A percentile compares a stretch with the other conserved stretches of the same genome.
Evolutionary conservation across 495 filamentous ascomycete species (phyloP).

Genomic region (Pyrenula aspistea): DNA sequence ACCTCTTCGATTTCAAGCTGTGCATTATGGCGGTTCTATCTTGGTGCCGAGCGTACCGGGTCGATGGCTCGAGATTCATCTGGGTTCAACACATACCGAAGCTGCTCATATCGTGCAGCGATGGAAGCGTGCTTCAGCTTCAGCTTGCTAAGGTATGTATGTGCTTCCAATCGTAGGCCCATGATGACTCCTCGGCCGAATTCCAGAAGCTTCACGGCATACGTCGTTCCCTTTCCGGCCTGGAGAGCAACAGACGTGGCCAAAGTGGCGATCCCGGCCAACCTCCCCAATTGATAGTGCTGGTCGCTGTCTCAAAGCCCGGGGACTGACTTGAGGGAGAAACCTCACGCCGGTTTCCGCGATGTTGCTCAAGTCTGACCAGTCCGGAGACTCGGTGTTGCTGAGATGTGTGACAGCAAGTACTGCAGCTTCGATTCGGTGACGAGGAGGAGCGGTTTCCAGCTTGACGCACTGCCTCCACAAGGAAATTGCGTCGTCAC

Average conservation of each 20-base stretch:
- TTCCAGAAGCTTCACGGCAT: background rate
- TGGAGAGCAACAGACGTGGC: background rate
- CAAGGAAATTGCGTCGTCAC: too few species aligned
- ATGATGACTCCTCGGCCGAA: constrained; percentile 9
- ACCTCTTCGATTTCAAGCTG: background rate
- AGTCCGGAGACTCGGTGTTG: too few species aligned
- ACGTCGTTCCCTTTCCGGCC: background rate
- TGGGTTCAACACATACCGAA: constrained; percentile 1
- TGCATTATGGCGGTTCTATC: background rate
- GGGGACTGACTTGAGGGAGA: too few species aligned
- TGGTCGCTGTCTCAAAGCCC: too few species aligned
- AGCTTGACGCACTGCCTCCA: too few species aligned
- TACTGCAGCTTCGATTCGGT: too few species aligned
- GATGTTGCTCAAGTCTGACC: too few species aligned
- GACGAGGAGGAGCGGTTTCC: too few species aligned
- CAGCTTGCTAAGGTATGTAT: constrained; percentile 8
- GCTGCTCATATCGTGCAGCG: constrained; percentile 4
- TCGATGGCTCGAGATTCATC: background rate
- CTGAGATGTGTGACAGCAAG: too few species aligned
- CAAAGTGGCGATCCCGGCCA: background rate
- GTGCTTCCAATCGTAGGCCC: constrained; percentile 6
- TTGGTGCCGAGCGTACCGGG: background rate
- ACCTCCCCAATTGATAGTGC: background rate
- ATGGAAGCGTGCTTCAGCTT: constrained; percentile 4
- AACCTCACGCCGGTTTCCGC: too few species aligned